Base-by-base conservation (phyloP, 148 eudicot genomes). In the Diospyros lotus region DNA sequence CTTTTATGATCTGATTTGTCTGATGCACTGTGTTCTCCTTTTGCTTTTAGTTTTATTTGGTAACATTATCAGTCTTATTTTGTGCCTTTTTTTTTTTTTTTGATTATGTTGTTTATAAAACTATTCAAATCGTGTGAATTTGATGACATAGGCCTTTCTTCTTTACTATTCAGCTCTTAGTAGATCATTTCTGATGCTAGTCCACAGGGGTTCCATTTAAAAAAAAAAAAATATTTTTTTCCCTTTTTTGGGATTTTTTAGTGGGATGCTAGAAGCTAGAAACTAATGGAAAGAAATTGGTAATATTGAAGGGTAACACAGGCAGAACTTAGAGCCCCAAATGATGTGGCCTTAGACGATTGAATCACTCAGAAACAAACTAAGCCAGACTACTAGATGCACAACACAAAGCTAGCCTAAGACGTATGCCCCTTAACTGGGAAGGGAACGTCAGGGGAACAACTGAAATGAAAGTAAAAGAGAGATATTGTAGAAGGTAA, bases 131-230 rank as follows among this genome's bases (percentile, higher is more conserved):
- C 2, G 12, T 53, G 12, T 53, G 12, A 28, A 55, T 48, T 67
- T 67, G 54, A 38, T 6, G 4, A 18, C 58, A 10, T 18, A 18
- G 11, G 28, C 43, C 43, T 51, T 68, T 28, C 28, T 51, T 38
- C 7, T 14, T 38, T 54, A n/a, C 48, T 58, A 50, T 11, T 68
- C 14, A 41, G 9, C 14, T 46, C 5, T 4, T 13, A 4, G 44
- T 4, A 67, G 54, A 51, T 42, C 70, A 54, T 68, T 51, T 51
- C 72, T 68, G 4, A 48, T 50, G 55, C 18, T 67, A 55, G 51
- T 51, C 58, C 56, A 50, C 58, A 17, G 40, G 40, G 28, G 28
- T 28, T 28, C 28, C 28, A 28, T 28, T 28, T 28, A 28, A 28
- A 28, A 28, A 28, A 28, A 28, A 28, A 13, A 18, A 9, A 17